These are phyloP conservation scores for Theobroma grandiflorum DNA, from an alignment of 441 rosid species.

Conservation along the genomic window DNA sequence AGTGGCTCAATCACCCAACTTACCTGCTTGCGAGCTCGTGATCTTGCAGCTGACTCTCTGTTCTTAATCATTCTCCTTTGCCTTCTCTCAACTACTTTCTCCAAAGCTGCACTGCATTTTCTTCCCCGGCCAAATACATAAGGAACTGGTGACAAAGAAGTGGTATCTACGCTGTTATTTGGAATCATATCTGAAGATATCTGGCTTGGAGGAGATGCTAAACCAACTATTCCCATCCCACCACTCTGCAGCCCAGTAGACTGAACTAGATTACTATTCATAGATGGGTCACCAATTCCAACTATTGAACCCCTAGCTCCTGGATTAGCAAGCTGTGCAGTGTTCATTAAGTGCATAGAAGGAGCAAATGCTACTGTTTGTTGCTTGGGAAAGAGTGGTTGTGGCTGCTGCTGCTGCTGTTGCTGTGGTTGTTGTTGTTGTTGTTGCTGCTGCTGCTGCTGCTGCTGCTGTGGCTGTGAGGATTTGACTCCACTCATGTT, in stretches of 20 bases:
- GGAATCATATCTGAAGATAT: slow-evolving; percentile 59
- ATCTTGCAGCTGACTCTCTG: slow-evolving; percentile 84
- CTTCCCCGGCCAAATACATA: slow-evolving; percentile 65
- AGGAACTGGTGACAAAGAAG: slow-evolving; percentile 66
- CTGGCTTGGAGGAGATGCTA: slow-evolving; percentile 61
- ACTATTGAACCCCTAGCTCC: slow-evolving; percentile 54
- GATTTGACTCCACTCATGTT: slow-evolving; percentile 53
- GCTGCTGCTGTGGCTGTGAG: slow-evolving; percentile 44
- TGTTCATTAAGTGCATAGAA: slow-evolving; percentile 39
- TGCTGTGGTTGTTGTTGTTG: slow-evolving; percentile 42
- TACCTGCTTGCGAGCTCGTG: slow-evolving; percentile 86
- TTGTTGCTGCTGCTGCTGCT: slow-evolving; percentile 39
- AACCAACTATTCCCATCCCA: slow-evolving; percentile 55
- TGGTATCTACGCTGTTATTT: slow-evolving; percentile 48
- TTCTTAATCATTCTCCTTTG: slow-evolving; percentile 85
- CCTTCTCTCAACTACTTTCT: slow-evolving; percentile 82
- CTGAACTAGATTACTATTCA: slow-evolving; percentile 59
- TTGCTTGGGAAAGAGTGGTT: slow-evolving; percentile 62
- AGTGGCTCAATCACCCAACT: slow-evolving; percentile 30
- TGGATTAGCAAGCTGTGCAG: slow-evolving; percentile 48
- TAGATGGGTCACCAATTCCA: slow-evolving; percentile 47
- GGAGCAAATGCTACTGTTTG: slow-evolving; percentile 54
- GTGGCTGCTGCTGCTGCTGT: slow-evolving; percentile 53
- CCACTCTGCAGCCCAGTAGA: slow-evolving; percentile 49
- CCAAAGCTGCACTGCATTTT: slow-evolving; percentile 57